These are phyloP conservation scores for Yarrowia hollandica DNA, from an alignment of 805 yeast genomes.

Conservation along the genomic window DNA sequence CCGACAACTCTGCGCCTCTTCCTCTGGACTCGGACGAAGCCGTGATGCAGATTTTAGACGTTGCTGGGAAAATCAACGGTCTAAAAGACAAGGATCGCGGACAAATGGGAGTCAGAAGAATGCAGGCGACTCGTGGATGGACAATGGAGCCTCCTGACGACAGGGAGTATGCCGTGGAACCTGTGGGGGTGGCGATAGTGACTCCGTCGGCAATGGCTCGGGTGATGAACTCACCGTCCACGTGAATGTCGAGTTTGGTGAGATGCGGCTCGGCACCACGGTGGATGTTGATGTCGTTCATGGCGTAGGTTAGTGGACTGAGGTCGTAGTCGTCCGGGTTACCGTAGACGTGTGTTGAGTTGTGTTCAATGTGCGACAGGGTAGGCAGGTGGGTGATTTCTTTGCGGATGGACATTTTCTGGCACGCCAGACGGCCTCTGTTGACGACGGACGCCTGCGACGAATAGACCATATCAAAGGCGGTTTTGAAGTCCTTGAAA, in stretches of 20 bases:
- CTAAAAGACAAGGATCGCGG: conserved; percentile 89
- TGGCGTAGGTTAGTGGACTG: conserved; percentile 61
- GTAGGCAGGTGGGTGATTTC: conserved; percentile 27
- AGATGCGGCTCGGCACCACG: conserved; percentile 87
- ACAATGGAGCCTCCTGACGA: conserved; percentile 91
- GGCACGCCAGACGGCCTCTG: conserved; percentile 78
- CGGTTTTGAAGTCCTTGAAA: conserved; percentile 57
- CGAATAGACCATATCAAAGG: conserved; percentile 65
- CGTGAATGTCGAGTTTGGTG: conserved; percentile 77
- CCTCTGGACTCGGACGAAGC: conserved; percentile 43
- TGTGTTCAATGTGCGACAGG: conserved; percentile 23
- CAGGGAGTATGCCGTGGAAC: conserved; percentile 89
- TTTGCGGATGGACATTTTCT: conserved; percentile 28
- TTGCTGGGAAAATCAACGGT: conserved; percentile 76
- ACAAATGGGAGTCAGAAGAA: conserved; percentile 84
- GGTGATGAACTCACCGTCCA: conserved; percentile 81
- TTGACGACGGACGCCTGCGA: conserved; percentile 72
- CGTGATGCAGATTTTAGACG: conserved; percentile 58
- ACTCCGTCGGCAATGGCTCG: conserved; percentile 93
- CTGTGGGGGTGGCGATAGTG: conserved; percentile 85
- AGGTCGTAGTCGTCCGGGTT: conserved; percentile 27
- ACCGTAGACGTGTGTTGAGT: conserved; percentile 12
- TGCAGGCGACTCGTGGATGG: conserved; percentile 82
- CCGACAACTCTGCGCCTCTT: conserved; percentile 58
- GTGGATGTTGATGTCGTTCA: conserved; percentile 89